A percentile compares a stretch with the other conserved stretches of the same genome.
phyloP scores from a whole-genome alignment of 352 stramenopile genomes.

The Globisporangium splendens region DNA sequence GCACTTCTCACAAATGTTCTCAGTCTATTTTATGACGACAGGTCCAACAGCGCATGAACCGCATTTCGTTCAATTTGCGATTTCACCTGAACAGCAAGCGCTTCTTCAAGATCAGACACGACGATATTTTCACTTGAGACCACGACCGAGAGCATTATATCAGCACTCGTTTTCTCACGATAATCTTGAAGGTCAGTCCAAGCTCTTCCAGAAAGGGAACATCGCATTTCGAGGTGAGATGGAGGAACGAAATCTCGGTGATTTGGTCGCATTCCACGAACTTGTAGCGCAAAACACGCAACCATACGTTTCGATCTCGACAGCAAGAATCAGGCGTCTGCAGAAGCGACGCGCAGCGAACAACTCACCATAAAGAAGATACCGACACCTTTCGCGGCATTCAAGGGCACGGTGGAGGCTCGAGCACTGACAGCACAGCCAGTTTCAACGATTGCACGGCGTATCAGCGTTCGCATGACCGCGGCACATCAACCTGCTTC shows the following conservation, averaged over 20 bases:
- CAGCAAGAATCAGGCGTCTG: neutral
- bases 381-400: slow-evolving; percentile 25
- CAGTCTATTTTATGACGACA: neutral
- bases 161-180: slow-evolving; percentile 34
- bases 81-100: slow-evolving; percentile 16
- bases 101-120: slow-evolving; percentile 12
- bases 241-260: slow-evolving; percentile 14
- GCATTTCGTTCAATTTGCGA: slow-evolving; percentile 23
- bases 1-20: neutral
- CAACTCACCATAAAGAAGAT: slow-evolving; percentile 16
- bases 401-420: slow-evolving; percentile 25
- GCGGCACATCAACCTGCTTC: too few species aligned
- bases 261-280: slow-evolving; percentile 23
- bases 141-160: slow-evolving; percentile 41
- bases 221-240: slow-evolving; percentile 44
- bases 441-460: too few species aligned
- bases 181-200: slow-evolving; percentile 14
- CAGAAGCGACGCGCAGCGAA: neutral
- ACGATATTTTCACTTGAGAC: slow-evolving; percentile 31
- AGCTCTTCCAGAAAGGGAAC: slow-evolving; percentile 45
- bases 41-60: slow-evolving; percentile 15
- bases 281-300: slow-evolving; percentile 22
- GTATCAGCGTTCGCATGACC: too few species aligned
- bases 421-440: too few species aligned
- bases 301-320: slow-evolving; percentile 27